Evolutionary conservation across 495 filamentous ascomycete genomes (phyloP).

Genomic region (Amniculicola lignicola): DNA sequence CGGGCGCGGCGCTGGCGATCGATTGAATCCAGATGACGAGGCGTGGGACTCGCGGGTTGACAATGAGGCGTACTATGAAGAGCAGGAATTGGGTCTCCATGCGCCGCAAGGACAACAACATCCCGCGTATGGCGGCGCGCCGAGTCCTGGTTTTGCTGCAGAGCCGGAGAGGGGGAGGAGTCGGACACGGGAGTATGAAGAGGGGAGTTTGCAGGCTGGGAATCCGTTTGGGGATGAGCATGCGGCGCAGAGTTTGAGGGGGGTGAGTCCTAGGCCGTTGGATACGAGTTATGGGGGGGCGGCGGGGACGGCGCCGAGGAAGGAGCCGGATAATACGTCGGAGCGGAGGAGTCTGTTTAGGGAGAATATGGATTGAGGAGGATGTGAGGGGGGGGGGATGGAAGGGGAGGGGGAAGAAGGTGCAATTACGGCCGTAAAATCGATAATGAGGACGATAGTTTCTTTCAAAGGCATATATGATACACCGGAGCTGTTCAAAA

Average conservation of each 20-base stretch:
- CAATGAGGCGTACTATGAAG: slow-evolving; percentile 62
- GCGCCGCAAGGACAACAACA: slow-evolving; percentile 32
- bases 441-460: too few species aligned
- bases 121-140: slow-evolving; percentile 33
- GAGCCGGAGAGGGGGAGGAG: slow-evolving; percentile 36
- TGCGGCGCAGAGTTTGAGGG: slow-evolving; percentile 40
- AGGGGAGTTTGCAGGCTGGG: slow-evolving; percentile 33
- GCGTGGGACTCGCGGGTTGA: slow-evolving; percentile 70
- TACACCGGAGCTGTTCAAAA: too few species aligned
- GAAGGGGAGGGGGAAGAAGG: neutral
- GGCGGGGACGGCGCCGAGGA: slow-evolving; percentile 10
- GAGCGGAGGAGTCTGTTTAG: slow-evolving; percentile 58
- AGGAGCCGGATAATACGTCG: slow-evolving; percentile 45
- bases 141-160: neutral
- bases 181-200: slow-evolving; percentile 39
- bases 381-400: neutral
- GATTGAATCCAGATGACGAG: slow-evolving; percentile 67
- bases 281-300: slow-evolving; percentile 30
- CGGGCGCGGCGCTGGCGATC: slow-evolving; percentile 37
- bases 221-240: slow-evolving; percentile 44
- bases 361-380: slow-evolving; percentile 50
- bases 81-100: slow-evolving; percentile 57
- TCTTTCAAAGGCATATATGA: too few species aligned
- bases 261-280: slow-evolving; percentile 43
- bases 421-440: neutral